These are phyloP conservation scores for Podospora tetraspora DNA, from an alignment of 495 filamentous ascomycete genomes.

Conservation along the genomic window DNA sequence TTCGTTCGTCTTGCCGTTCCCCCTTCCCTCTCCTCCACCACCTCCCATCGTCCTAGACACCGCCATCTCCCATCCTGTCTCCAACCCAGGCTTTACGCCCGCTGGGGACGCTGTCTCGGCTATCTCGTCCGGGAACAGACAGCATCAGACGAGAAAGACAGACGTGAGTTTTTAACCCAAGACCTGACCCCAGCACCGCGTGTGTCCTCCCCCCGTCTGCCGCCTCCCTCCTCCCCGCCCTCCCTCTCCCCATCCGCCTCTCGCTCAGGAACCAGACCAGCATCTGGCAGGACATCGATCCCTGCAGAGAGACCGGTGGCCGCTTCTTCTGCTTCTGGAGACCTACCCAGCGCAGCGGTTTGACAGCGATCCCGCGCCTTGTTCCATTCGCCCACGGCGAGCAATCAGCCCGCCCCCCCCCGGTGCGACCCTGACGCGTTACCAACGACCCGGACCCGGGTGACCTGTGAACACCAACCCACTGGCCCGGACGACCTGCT, in stretches of 20 bases:
- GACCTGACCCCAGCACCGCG: neutral
- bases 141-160: neutral
- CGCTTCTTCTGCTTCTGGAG: neutral
- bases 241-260: neutral
- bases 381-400: constrained; percentile 9
- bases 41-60: neutral
- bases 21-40: neutral
- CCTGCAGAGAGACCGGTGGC: neutral
- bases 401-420: neutral
- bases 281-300: neutral
- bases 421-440: constrained; percentile 15
- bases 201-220: neutral
- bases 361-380: constrained; percentile 14
- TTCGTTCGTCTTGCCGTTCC: neutral
- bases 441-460: constrained; percentile 14
- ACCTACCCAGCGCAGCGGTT: constrained; percentile 19
- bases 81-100: neutral
- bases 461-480: constrained; percentile 8
- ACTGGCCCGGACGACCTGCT: neutral
- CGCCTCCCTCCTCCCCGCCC: neutral
- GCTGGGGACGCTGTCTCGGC: neutral
- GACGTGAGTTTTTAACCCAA: neutral
- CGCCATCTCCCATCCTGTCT: neutral
- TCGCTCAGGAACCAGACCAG: neutral
- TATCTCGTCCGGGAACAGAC: neutral